phyloP scores from a whole-genome alignment of 1,139 yeast genomes.

The Yamadazyma dushanensis region DNA sequence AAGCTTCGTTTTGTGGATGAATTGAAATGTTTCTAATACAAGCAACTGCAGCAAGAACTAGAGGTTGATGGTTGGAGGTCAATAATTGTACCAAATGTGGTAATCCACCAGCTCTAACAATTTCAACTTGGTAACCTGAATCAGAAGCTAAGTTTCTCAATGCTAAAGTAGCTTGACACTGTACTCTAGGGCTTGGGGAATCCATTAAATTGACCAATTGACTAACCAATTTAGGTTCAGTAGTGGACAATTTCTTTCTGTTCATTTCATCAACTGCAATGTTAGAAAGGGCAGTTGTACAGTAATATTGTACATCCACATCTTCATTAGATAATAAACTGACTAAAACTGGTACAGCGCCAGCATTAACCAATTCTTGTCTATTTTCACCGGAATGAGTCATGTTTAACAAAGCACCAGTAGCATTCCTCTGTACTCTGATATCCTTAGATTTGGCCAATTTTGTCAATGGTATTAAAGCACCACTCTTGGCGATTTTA shows the following conservation, averaged over 20 bases:
- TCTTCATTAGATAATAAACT: conserved; percentile 84
- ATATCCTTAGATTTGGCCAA: conserved; percentile 92
- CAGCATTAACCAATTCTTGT: conserved; percentile 94
- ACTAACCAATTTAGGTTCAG: conserved; percentile 91
- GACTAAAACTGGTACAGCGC: conserved; percentile 95
- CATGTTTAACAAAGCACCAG: conserved; percentile 97
- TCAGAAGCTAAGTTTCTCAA: conserved; percentile 94
- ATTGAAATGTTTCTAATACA: conserved; percentile 96
- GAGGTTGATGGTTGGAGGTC: conserved; percentile 88
- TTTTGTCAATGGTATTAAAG: conserved; percentile 88
- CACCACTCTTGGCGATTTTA: conserved; percentile 96
- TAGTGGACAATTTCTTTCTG: conserved; percentile 82
- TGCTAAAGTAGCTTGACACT: conserved; percentile 97
- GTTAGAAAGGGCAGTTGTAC: conserved; percentile 95
- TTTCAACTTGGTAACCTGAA: conserved; percentile 88
- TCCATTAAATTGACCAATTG: conserved; percentile 92
- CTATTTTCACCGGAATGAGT: conserved; percentile 97
- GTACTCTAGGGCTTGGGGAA: conserved; percentile 88
- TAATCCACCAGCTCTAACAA: conserved; percentile 92
- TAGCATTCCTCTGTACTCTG: conserved; percentile 96
- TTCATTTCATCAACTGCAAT: conserved; percentile 95
- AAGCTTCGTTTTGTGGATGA: conserved; percentile 93
- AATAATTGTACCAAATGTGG: conserved; percentile 86
- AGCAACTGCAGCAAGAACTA: conserved; percentile 95
- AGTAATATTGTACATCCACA: conserved; percentile 96